These are phyloP conservation scores for Talaromyces sp. DNA, from an alignment of 2,329 filamentous ascomycete species.

Conservation along the genomic window DNA sequence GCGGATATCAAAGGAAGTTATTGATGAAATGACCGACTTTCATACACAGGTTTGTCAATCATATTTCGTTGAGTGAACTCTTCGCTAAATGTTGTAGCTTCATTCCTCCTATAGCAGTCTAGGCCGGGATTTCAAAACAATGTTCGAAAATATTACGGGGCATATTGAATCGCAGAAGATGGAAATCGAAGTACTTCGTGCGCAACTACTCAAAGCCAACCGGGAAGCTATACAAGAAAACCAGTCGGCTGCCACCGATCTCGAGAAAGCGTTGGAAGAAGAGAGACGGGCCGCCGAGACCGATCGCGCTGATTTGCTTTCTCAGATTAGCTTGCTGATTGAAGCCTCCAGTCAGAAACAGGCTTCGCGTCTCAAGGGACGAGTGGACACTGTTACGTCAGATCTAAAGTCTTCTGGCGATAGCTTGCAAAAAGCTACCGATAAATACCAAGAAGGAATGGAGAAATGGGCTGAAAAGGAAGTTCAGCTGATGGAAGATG, in stretches of 20 bases:
- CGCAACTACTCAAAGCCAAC: constrained; percentile 69
- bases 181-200: constrained; percentile 70
- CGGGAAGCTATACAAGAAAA: constrained; percentile 66
- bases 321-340: constrained; percentile 74
- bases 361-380: constrained; percentile 65
- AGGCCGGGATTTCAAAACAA: constrained; percentile 77
- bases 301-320: constrained; percentile 70
- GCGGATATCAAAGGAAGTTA: constrained; percentile 83
- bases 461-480: constrained; percentile 70
- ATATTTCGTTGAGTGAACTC: background rate
- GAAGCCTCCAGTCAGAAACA: constrained; percentile 71
- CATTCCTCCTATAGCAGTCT: constrained; percentile 80
- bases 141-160: constrained; percentile 77
- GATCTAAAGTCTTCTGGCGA: constrained; percentile 64
- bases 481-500: constrained; percentile 64
- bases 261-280: constrained; percentile 69
- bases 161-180: constrained; percentile 72
- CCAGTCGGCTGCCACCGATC: constrained; percentile 60
- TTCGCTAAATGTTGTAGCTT: constrained; percentile 51
- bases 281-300: constrained; percentile 69
- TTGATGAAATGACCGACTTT: constrained; percentile 79
- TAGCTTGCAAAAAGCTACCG: constrained; percentile 62
- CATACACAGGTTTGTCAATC: constrained; percentile 58
- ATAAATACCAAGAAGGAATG: constrained; percentile 68
- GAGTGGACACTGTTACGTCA: constrained; percentile 60